phyloP scores from a whole-genome alignment of 441 rosid genomes.

The Erodium trifolium region DNA sequence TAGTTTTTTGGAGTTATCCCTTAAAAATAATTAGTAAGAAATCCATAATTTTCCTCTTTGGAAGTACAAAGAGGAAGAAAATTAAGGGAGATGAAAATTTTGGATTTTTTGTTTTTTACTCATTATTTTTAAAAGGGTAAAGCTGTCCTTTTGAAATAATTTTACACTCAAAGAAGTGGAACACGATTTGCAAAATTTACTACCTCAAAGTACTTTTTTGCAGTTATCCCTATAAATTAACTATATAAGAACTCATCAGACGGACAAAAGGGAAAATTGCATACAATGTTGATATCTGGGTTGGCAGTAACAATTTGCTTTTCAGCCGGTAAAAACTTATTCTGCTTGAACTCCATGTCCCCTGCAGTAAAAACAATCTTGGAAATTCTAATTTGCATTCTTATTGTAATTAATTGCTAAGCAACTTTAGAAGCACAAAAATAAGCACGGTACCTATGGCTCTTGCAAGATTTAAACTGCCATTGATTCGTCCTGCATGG shows the following conservation, averaged over 20 bases:
- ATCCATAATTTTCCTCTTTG: no score
- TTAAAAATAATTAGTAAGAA: no score
- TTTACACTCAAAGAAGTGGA: no score
- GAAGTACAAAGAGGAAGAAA: no score
- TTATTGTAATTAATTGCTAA: background rate
- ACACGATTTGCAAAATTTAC: no score
- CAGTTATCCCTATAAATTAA: no score
- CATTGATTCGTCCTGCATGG: slow-evolving; percentile 91
- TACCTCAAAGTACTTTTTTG: no score
- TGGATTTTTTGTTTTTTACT: no score
- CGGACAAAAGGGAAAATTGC: slow-evolving; percentile 2
- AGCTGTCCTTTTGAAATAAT: no score
- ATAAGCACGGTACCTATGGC: slow-evolving; percentile 58
- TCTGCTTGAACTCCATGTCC: slow-evolving; percentile 90
- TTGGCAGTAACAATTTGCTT: slow-evolving; percentile 39
- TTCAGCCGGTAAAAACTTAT: slow-evolving; percentile 39
- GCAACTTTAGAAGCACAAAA: background rate
- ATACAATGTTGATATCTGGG: slow-evolving; percentile 65
- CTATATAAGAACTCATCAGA: background rate
- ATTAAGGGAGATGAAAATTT: no score
- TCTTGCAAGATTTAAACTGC: slow-evolving; percentile 88
- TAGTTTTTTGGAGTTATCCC: no score
- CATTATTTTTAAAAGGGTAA: no score
- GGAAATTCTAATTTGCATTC: background rate
- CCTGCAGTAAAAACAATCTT: slow-evolving; percentile 36